These are phyloP conservation scores for Ceratocystis alfenasii DNA, from an alignment of 2,329 filamentous ascomycete species.

Conservation along the genomic window DNA sequence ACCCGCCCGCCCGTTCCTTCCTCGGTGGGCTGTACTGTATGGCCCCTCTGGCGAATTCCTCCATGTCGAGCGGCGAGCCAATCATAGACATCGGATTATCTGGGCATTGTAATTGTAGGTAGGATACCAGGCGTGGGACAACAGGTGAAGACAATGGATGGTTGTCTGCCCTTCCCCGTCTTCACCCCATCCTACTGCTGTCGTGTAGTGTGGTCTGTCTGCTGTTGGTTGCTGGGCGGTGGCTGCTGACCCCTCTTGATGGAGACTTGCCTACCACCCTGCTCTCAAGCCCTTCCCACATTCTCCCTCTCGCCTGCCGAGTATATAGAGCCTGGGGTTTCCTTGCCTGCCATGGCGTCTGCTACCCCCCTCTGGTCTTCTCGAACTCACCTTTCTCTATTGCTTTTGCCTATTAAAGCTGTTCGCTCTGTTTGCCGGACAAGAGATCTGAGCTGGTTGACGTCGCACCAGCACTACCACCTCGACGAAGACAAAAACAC, in stretches of 20 bases:
- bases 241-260: not conserved
- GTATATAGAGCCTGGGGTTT: slow-evolving; percentile 1
- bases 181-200: not conserved
- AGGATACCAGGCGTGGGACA: not conserved
- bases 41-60: not conserved
- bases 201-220: not conserved
- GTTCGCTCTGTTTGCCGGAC: too few species aligned
- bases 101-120: not conserved
- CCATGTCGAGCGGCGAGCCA: not conserved
- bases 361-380: not conserved
- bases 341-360: not conserved
- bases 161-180: not conserved
- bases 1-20: not conserved
- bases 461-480: too few species aligned
- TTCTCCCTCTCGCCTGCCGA: not conserved
- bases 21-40: not conserved
- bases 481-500: not conserved
- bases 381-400: not conserved
- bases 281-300: not conserved
- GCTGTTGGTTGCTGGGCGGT: not conserved
- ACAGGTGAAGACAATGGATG: not conserved
- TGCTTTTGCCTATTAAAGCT: too few species aligned
- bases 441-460: too few species aligned
- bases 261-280: not conserved
- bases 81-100: not conserved